phyloP scores from a whole-genome alignment of 1,284 basidiomycete genomes.

The Sutorius eximius region DNA sequence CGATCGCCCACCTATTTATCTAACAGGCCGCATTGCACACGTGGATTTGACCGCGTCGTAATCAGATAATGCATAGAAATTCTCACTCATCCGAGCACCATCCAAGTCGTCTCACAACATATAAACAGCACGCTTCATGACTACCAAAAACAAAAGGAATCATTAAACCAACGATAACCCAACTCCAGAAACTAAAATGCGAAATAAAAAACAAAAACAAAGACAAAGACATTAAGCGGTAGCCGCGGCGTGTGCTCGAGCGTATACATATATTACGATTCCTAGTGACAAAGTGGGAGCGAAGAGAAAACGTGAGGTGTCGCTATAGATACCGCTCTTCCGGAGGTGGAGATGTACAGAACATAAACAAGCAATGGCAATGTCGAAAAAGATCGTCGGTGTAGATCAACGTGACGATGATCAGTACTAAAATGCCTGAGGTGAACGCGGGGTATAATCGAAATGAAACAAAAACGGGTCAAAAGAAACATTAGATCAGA shows the following conservation, averaged over 20 bases:
- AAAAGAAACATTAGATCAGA: conserved; percentile 1
- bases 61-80: too few relatives aligned
- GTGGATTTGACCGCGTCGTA: too few relatives aligned
- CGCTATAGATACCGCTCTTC: conserved; percentile 17
- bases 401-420: conserved; percentile 1
- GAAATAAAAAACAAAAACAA: not conserved
- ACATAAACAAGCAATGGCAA: not conserved
- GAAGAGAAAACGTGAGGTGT: not conserved
- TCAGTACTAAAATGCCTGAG: not conserved
- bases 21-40: too few relatives aligned
- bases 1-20: too few relatives aligned
- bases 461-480: not conserved
- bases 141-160: not conserved
- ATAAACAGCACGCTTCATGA: conserved; percentile 1
- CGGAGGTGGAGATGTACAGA: conserved; percentile 13
- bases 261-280: not conserved
- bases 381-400: not conserved
- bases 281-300: not conserved
- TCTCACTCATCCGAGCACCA: not conserved
- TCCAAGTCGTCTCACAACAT: not conserved
- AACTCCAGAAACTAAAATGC: not conserved
- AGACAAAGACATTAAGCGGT: not conserved
- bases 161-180: too few relatives aligned
- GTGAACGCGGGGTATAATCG: not conserved
- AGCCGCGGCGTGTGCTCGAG: not conserved